Evolutionary conservation across 345 rosid genomes (phyloP), one percentile per base, ranked within the genome.

Genomic region (Syzygium grande): DNA sequence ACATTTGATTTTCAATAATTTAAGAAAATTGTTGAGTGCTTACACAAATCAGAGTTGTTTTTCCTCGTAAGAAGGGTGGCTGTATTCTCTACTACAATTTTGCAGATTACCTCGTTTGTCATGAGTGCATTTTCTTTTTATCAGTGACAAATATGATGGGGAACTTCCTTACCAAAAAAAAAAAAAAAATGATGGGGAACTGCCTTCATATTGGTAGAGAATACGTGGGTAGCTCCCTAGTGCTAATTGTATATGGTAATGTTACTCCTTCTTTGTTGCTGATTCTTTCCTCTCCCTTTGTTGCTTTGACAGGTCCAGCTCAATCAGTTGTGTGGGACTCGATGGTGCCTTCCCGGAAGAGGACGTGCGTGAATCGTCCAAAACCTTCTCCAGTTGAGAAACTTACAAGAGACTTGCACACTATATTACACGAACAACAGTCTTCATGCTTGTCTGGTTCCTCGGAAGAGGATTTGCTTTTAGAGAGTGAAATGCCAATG

Each of bases 401-500:
- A 94, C 99, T 98, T 85, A 97, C 97, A 4, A 95, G 92, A 89
- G 99, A 97, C 89, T 92, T 98, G 84, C 94, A 91, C 92, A 95
- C 94, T 58, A 98, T 98, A 84, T 90, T 95, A 91, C 98, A 98
- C 88, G 99, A 96, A 90, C 99, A 98, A 63, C 99, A 96, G 89
- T 97, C 96, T 11, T 98, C 98, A 6, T 96, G 95, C 89, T 93
- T 96, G 89, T 97, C 99, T 73, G 98, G 93, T 86, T 93, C 97
- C 79, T 97, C 98, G 16, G 98, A 97, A 79, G 99, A 97, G 89
- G 98, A 97, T 92, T 95, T 98, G 92, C 98, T 98, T 90, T 92
- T 95, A 83, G 99, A 94, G 87, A 95, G 95, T 87, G 96, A 93
- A 88, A 96, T 95, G 86, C 98, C 99, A 85, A 94, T 97, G 99